Conservation (phyloP, 1,139 yeast genomes). For the Geotrichum candidum region DNA sequence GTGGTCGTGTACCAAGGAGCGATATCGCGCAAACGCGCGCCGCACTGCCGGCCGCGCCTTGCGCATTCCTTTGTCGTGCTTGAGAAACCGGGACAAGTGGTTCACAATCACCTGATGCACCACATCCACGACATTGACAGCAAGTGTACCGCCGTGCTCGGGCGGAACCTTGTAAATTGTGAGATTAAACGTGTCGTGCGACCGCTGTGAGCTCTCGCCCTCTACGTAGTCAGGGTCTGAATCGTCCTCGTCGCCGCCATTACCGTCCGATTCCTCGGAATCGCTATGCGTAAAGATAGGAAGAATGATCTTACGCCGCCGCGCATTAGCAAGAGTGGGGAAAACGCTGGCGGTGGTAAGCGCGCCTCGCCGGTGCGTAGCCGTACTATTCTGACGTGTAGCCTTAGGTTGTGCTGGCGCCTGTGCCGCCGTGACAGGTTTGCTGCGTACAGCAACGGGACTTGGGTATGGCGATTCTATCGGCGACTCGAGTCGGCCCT, state of each 20-base stretch:
- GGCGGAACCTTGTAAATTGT: slow-evolving; percentile 16
- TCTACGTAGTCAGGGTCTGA: neutral
- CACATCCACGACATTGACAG: slow-evolving; percentile 27
- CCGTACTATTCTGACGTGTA: neutral
- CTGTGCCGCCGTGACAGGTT: neutral
- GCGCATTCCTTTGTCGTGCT: slow-evolving; percentile 7
- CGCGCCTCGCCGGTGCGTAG: neutral
- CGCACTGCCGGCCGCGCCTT: slow-evolving; percentile 11
- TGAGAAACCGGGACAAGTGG: neutral
- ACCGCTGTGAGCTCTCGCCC: neutral
- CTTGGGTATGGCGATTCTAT: neutral
- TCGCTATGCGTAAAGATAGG: neutral
- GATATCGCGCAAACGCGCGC: slow-evolving; percentile 18
- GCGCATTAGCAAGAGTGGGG: neutral
- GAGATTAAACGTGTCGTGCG: slow-evolving; percentile 3
- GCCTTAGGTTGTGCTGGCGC: neutral
- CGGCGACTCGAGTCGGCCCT: slow-evolving; percentile 1
- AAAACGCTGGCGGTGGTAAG: neutral
- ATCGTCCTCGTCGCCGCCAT: neutral
- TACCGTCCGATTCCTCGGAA: neutral
- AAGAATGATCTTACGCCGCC: neutral
- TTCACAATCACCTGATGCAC: slow-evolving; percentile 19
- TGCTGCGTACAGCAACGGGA: neutral
- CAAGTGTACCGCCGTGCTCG: slow-evolving; percentile 8
- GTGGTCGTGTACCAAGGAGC: slow-evolving; percentile 19